Conservation (phyloP, 768 basidiomycete genomes). For the Trametes gibbosa region DNA sequence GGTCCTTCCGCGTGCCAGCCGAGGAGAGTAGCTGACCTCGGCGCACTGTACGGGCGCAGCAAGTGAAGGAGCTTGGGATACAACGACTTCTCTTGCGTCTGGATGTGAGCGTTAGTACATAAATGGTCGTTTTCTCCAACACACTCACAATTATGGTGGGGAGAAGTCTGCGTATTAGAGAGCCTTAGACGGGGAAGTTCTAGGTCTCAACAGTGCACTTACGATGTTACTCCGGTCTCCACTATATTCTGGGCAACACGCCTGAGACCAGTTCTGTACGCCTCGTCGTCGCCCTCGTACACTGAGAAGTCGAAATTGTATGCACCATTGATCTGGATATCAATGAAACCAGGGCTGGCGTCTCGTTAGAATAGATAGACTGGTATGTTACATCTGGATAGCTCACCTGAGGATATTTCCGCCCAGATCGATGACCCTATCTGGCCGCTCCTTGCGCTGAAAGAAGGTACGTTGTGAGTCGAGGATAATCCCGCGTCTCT, state of each 20-base stretch:
- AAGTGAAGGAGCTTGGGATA: constrained; percentile 70
- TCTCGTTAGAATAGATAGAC: not conserved
- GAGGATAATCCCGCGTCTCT: constrained; percentile 66
- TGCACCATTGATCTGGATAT: constrained; percentile 88
- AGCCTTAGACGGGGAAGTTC: constrained; percentile 2
- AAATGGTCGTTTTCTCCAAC: too few species aligned
- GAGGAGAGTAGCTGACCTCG: constrained; percentile 66
- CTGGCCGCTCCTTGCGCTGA: constrained; percentile 56
- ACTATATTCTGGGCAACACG: constrained; percentile 72
- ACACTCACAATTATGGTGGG: constrained; percentile 54
- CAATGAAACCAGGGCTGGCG: constrained; percentile 76
- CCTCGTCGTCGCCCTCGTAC: constrained; percentile 66
- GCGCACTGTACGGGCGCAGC: constrained; percentile 63
- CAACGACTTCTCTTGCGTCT: constrained; percentile 78
- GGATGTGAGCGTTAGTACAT: not conserved
- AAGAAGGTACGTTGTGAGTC: constrained; percentile 77
- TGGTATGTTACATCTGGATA: not conserved
- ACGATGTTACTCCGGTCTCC: constrained; percentile 89
- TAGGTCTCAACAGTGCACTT: constrained; percentile 32
- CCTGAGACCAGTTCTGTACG: constrained; percentile 66
- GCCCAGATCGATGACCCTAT: constrained; percentile 60
- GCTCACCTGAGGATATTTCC: constrained; percentile 74
- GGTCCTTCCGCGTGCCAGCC: constrained; percentile 94
- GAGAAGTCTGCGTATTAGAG: constrained; percentile 20
- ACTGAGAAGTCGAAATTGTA: constrained; percentile 88